Evolutionary conservation across 768 basidiomycete genomes (phyloP).

Genomic region (Suillus alpinus): DNA sequence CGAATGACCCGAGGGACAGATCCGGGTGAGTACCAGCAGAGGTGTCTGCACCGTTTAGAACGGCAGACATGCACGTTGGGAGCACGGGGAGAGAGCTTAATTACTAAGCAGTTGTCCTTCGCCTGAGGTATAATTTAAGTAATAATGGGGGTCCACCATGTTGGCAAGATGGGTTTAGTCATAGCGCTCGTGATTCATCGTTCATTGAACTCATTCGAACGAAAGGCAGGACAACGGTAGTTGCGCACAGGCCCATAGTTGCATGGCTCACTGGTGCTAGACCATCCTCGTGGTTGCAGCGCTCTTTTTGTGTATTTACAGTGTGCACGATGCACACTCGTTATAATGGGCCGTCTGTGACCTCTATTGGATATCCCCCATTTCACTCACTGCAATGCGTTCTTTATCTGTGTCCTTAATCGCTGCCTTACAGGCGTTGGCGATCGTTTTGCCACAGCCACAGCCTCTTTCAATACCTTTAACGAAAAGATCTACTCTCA

Average conservation of each 20-base stretch:
- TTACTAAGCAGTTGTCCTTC: not conserved
- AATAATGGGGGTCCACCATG: too few relatives aligned
- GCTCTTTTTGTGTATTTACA: not conserved
- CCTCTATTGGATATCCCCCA: not conserved
- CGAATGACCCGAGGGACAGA: constrained; percentile 56
- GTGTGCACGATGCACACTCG: not conserved
- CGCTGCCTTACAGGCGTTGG: constrained; percentile 14
- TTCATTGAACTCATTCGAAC: not conserved
- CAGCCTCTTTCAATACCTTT: constrained; percentile 17
- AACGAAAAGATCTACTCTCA: constrained; percentile 12
- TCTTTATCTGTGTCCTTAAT: constrained; percentile 6
- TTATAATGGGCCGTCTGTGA: not conserved
- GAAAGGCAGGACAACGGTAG: not conserved
- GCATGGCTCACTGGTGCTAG: not conserved
- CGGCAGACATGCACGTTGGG: not conserved
- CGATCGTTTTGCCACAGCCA: constrained; percentile 15
- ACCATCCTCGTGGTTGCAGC: not conserved
- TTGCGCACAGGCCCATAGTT: not conserved
- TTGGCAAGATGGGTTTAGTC: not conserved
- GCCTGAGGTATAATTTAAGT: too few relatives aligned
- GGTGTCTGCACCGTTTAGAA: not conserved
- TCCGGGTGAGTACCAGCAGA: constrained; percentile 52
- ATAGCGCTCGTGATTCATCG: not conserved
- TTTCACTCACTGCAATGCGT: constrained; percentile 8
- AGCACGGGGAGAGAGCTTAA: not conserved